Base-by-base conservation (phyloP, 352 stramenopile species). In the Globisporangium viniferum region DNA sequence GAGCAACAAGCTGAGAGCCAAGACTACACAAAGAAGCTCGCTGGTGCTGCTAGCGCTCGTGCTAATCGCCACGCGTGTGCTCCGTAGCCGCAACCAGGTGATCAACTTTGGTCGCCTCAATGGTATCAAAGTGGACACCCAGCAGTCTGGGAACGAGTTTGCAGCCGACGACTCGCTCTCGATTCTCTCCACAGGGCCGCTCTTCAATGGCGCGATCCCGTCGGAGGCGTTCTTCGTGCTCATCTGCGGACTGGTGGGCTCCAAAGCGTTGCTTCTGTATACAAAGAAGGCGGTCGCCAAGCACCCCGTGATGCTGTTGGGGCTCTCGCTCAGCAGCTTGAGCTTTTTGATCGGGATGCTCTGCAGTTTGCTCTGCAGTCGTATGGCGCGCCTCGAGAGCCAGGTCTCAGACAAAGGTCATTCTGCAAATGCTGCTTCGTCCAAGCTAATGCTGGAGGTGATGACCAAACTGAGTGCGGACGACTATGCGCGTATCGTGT, bases 31-130 rank as follows among this genome's bases (percentile, higher is more conserved):
- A 20, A 41, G 27, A 39, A 35, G 8, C 55, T 29, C n/a, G 1
- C 22, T 39, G 7, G 27, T 65, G 9, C 51, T 78, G n/a, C 15
- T 90, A 9, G 56, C 64, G 20, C 22, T 76, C 0, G 67, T 85
- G 18, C 59, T 93, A 3, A 24, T 85, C 14, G 56, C 79, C 24
- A 85, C 82, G 39, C 82, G 90, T n/a, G 57, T 87, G 4, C 68
- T 97, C 18, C 87, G 90, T 15, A 67, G 75, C 57, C 86, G 90
- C 48, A 95, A 93, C 68, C 89, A 96, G 72, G 72, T 97, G 35
- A 96, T 96, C 61, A 97, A 97, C 66, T 96, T 96, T 67, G 87
- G 81, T 3, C 72, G 86, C 31, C 66, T 97, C 5, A 95, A 95
- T 55, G 72, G 64, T 1, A 59, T 96, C 24, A 3, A 70, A 36